A percentile compares a stretch with the other conserved stretches of the same genome.
These are phyloP conservation scores for Camillea tinctor DNA, from an alignment of 2,329 filamentous ascomycete species.

Conservation along the genomic window DNA sequence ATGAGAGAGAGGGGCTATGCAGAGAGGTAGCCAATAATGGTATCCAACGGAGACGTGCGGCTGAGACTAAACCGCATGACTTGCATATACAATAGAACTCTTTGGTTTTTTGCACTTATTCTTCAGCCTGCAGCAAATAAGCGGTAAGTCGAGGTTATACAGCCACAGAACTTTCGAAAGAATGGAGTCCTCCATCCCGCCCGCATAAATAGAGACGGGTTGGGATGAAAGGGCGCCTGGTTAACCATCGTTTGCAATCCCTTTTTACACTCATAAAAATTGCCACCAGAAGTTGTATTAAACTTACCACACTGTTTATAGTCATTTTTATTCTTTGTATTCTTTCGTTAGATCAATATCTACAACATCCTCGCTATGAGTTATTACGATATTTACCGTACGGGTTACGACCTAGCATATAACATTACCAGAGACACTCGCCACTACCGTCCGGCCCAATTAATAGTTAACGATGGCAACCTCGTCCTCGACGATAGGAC, in stretches of 20 bases:
- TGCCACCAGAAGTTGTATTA: not conserved
- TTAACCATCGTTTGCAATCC: not conserved
- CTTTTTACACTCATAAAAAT: not conserved
- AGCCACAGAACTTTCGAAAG: too few species aligned
- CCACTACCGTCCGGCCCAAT: slow-evolving; percentile 18
- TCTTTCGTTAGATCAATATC: not conserved
- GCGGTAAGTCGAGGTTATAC: not conserved
- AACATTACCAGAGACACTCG: slow-evolving; percentile 15
- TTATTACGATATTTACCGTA: slow-evolving; percentile 11
- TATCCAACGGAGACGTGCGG: not conserved
- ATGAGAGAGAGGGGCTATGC: not conserved
- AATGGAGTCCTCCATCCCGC: not conserved
- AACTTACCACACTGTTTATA: not conserved
- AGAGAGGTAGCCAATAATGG: not conserved
- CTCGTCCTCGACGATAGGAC: slow-evolving; percentile 23
- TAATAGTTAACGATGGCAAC: slow-evolving; percentile 30
- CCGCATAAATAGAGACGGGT: not conserved
- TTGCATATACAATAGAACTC: not conserved
- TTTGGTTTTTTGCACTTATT: not conserved
- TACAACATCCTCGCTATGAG: not conserved
- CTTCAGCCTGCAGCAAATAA: not conserved
- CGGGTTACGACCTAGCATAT: slow-evolving; percentile 17
- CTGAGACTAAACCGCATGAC: not conserved
- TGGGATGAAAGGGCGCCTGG: not conserved
- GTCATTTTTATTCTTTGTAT: not conserved